phyloP scores from a whole-genome alignment of 441 rosid genomes.

The Eutrema salsugineum region DNA sequence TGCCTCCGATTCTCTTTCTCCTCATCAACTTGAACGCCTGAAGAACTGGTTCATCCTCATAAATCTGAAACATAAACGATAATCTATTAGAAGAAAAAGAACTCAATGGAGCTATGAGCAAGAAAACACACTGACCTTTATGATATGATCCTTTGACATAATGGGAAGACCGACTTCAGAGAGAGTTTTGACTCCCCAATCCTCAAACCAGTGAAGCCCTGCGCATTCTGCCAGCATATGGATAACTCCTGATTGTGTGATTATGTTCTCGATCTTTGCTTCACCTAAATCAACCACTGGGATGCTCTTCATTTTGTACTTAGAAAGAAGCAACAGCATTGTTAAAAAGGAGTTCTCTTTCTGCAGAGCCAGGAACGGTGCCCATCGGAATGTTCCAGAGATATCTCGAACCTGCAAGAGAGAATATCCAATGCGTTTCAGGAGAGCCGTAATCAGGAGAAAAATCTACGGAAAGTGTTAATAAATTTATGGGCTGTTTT shows the following conservation, averaged over 20 bases:
- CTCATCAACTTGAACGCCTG: conserved; percentile 97
- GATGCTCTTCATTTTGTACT: conserved; percentile 97
- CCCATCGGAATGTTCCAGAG: conserved; percentile 97
- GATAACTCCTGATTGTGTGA: conserved; percentile 92
- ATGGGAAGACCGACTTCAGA: conserved; percentile 86
- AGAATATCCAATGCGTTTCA: conserved; percentile 2
- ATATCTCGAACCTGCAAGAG: conserved; percentile 82
- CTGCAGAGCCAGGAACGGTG: conserved; percentile 95
- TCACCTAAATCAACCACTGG: conserved; percentile 83
- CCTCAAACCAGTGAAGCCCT: conserved; percentile 94
- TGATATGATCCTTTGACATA: conserved; percentile 43
- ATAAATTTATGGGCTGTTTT: background rate
- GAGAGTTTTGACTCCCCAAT: conserved; percentile 87
- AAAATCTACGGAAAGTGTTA: background rate
- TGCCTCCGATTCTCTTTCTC: conserved; percentile 72
- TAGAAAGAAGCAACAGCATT: conserved; percentile 89
- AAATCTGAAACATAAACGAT: conserved; percentile 46
- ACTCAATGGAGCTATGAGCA: conserved; percentile 2
- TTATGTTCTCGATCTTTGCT: conserved; percentile 73
- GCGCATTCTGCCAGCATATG: conserved; percentile 95
- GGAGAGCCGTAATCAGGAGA: conserved; percentile 6
- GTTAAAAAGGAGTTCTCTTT: conserved; percentile 86
- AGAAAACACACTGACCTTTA: conserved; percentile 47
- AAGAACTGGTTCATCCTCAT: conserved; percentile 91
- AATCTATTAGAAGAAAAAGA: background rate